Evolutionary conservation across 306 rosid genomes (phyloP).

Genomic region (Lupinus albus): DNA sequence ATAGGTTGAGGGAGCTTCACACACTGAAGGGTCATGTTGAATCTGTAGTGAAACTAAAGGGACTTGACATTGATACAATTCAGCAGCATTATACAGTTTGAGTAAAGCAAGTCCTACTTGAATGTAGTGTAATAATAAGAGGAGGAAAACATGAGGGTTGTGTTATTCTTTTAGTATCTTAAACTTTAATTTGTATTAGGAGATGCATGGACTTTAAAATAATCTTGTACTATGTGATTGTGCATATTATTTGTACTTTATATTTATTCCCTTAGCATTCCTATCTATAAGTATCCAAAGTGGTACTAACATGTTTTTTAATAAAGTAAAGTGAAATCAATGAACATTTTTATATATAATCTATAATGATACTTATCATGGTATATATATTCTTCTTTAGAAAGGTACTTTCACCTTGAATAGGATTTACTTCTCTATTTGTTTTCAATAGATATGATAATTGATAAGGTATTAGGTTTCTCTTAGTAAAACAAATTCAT

Average conservation of each 20-base stretch:
- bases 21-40: slow-evolving; percentile 83
- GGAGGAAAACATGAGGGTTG: slow-evolving; percentile 11
- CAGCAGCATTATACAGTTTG: slow-evolving; percentile 76
- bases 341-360: too few species aligned
- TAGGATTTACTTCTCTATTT: too few species aligned
- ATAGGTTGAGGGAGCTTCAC: slow-evolving; percentile 80
- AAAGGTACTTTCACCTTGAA: too few species aligned
- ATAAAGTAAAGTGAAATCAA: too few species aligned
- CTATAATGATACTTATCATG: too few species aligned
- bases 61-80: slow-evolving; percentile 77
- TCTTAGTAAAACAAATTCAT: too few species aligned
- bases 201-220: slow-evolving; percentile 39
- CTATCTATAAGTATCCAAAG: background rate
- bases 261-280: background rate
- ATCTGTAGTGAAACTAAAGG: slow-evolving; percentile 76
- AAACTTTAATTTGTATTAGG: slow-evolving; percentile 2
- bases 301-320: background rate
- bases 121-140: background rate
- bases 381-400: too few species aligned
- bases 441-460: too few species aligned
- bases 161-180: slow-evolving; percentile 4
- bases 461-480: too few species aligned
- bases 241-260: background rate
- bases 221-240: slow-evolving; percentile 46
- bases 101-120: slow-evolving; percentile 25